These are phyloP conservation scores for Trichoderma sp. DNA, from an alignment of 2,329 filamentous ascomycete genomes.

Conservation along the genomic window DNA sequence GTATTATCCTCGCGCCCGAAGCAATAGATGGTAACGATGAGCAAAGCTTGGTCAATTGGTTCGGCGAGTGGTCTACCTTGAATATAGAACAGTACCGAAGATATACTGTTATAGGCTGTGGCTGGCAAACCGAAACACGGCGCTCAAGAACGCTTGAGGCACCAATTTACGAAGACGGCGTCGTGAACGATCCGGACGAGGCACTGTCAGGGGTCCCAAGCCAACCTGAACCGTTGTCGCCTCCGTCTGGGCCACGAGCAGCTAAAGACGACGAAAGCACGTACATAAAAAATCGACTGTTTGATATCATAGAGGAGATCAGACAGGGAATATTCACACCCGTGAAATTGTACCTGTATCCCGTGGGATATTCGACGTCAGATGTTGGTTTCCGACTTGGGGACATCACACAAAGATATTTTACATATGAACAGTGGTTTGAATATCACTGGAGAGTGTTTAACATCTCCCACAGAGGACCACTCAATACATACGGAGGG, in stretches of 20 bases:
- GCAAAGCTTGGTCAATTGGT: conserved; percentile 64
- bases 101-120: conserved; percentile 58
- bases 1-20: conserved; percentile 49
- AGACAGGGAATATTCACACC: conserved; percentile 24
- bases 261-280: neutral
- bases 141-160: conserved; percentile 30
- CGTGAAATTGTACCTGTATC: conserved; percentile 38
- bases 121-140: conserved; percentile 24
- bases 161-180: conserved; percentile 37
- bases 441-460: conserved; percentile 23
- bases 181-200: conserved; percentile 41
- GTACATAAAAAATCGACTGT: neutral
- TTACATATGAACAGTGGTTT: conserved; percentile 31
- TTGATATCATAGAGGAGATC: neutral
- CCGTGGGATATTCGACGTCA: conserved; percentile 43
- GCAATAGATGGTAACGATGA: conserved; percentile 60
- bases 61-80: conserved; percentile 57
- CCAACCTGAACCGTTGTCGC: neutral
- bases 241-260: neutral
- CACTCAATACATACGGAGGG: conserved; percentile 37
- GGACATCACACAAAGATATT: conserved; percentile 26
- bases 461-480: neutral
- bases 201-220: neutral
- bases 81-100: conserved; percentile 54
- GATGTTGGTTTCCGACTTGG: conserved; percentile 31